phyloP scores from a whole-genome alignment of 441 rosid species.

The Breynia disticha region DNA sequence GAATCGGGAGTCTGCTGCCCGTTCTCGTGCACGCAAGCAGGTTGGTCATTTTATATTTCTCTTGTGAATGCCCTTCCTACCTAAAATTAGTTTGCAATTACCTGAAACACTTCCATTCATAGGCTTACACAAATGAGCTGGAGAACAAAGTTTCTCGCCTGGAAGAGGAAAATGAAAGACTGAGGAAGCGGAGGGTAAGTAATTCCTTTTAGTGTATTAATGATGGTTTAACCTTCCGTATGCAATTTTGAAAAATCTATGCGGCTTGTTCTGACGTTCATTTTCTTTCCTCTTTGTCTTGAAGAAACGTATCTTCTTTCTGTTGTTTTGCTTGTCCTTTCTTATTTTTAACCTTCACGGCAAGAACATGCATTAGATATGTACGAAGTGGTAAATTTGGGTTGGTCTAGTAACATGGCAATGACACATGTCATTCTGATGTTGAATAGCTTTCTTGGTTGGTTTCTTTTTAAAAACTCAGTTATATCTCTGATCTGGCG shows the following conservation, averaged over 20 bases:
- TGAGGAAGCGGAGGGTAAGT: constrained; percentile 66
- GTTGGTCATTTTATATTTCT: constrained; percentile 17
- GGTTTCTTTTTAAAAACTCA: too few species aligned
- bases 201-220: constrained; percentile 1
- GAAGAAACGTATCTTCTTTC: too few species aligned
- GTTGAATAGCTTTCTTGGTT: too few species aligned
- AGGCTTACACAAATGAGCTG: constrained; percentile 94
- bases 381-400: too few species aligned
- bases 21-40: constrained; percentile 95
- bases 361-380: too few species aligned
- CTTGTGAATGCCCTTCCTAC: not conserved
- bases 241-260: not conserved
- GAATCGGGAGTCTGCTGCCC: constrained; percentile 95
- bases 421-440: too few species aligned
- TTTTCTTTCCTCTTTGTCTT: too few species aligned
- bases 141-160: constrained; percentile 82
- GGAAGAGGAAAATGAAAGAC: constrained; percentile 93
- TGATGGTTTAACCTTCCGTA: not conserved
- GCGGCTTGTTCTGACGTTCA: too few species aligned
- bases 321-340: too few species aligned
- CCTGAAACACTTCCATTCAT: constrained; percentile 18
- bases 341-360: too few species aligned
- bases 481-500: too few species aligned
- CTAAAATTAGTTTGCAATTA: constrained; percentile 19
- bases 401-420: too few species aligned